Percentiles rank a stretch among this genome's conserved stretches.
Conservation (phyloP, 352 stramenopile genomes). For the Phytopythium sindhum region DNA sequence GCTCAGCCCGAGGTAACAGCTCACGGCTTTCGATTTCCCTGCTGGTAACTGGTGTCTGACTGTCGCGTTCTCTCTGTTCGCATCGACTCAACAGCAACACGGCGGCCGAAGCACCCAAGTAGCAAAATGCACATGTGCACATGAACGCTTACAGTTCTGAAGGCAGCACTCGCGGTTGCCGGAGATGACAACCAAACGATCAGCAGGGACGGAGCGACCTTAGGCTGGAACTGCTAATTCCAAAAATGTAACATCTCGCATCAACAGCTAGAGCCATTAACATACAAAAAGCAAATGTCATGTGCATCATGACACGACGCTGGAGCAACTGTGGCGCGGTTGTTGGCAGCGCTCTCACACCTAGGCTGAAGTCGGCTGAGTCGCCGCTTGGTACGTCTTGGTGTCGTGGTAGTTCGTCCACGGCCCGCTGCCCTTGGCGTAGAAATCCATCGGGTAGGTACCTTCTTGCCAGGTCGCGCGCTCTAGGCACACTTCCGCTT, state of each 20-base stretch:
- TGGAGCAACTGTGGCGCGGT: not conserved
- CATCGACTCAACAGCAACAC: not conserved
- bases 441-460: conserved; percentile 99
- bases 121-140: not conserved
- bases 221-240: not conserved
- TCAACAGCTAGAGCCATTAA: not conserved
- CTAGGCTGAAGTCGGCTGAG: conserved; percentile 4
- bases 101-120: conserved; percentile 1
- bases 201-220: not conserved
- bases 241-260: not conserved
- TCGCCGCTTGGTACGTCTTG: conserved; percentile 18
- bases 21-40: not conserved
- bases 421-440: conserved; percentile 92
- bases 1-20: conserved; percentile 45
- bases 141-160: conserved; percentile 1
- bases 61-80: not conserved
- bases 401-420: conserved; percentile 97
- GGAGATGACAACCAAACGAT: not conserved
- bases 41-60: not conserved
- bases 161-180: not conserved
- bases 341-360: not conserved
- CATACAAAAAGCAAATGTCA: not conserved
- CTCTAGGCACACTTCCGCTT: conserved; percentile 95
- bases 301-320: not conserved
- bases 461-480: conserved; percentile 82